These are phyloP conservation scores for Chenopodium suecicum DNA, from an alignment of 148 eudicot species.

Conservation along the genomic window DNA sequence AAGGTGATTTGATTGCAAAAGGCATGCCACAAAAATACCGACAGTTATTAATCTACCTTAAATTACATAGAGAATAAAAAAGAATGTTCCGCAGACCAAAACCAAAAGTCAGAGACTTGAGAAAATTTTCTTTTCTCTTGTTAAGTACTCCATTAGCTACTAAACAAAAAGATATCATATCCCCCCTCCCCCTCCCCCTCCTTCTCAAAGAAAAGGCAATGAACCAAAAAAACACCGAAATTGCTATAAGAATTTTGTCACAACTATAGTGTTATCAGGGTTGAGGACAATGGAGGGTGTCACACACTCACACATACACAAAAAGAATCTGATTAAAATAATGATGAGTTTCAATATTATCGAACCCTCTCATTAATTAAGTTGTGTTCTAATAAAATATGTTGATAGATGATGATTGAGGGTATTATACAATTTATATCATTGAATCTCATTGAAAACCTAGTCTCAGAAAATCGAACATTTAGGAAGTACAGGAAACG, in stretches of 20 bases:
- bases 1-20: not conserved
- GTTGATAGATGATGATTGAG: not conserved
- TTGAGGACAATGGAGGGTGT: not conserved
- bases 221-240: not conserved
- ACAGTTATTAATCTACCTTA: not conserved
- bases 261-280: not conserved
- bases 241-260: not conserved
- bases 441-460: not conserved
- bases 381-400: not conserved
- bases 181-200: not conserved
- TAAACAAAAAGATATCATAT: not conserved
- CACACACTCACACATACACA: not conserved
- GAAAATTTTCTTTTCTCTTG: not conserved
- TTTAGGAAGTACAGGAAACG: not conserved
- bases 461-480: not conserved
- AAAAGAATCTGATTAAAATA: not conserved
- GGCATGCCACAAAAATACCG: not conserved
- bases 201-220: too few relatives aligned
- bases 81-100: not conserved
- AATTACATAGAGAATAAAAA: not conserved
- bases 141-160: not conserved
- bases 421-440: not conserved
- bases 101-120: not conserved
- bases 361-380: not conserved
- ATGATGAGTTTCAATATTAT: not conserved